Conservation (phyloP, 306 rosid genomes). For the Malus sylvestris region DNA sequence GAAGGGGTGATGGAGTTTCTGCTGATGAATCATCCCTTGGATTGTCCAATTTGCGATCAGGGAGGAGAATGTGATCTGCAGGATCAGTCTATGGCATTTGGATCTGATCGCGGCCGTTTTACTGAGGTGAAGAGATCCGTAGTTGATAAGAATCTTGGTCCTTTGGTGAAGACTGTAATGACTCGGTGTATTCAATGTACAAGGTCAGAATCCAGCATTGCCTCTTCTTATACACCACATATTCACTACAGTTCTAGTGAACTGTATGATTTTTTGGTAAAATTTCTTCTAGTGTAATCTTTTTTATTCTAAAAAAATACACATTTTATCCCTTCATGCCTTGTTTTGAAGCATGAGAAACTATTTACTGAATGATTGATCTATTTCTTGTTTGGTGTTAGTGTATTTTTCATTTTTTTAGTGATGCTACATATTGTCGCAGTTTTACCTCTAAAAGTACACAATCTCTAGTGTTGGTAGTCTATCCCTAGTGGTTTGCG, state of each 20-base stretch:
- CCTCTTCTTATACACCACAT: background rate
- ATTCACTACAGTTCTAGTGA: background rate
- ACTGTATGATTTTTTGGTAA: background rate
- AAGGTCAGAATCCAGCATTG: slow-evolving; percentile 40
- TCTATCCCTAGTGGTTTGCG: too few species aligned
- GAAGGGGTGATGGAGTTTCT: slow-evolving; percentile 99
- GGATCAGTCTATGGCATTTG: slow-evolving; percentile 99
- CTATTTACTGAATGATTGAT: background rate
- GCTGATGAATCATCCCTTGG: slow-evolving; percentile 98
- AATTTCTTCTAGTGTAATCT: background rate
- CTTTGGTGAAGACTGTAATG: slow-evolving; percentile 98
- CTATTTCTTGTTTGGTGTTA: background rate
- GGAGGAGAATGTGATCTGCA: slow-evolving; percentile 99
- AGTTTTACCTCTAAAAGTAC: background rate
- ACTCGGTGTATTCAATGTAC: slow-evolving; percentile 97
- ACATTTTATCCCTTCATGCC: background rate
- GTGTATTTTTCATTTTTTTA: background rate
- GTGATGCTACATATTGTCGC: background rate
- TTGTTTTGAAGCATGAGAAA: background rate
- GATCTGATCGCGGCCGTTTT: slow-evolving; percentile 96
- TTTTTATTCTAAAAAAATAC: background rate
- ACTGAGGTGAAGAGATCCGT: slow-evolving; percentile 95
- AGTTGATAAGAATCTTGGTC: slow-evolving; percentile 97
- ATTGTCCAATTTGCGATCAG: slow-evolving; percentile 99
- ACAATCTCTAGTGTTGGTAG: too few species aligned